Evolutionary conservation across 768 basidiomycete species (phyloP), one percentile per base, ranked within the genome.

Genomic region (Termitomyces heimii): DNA sequence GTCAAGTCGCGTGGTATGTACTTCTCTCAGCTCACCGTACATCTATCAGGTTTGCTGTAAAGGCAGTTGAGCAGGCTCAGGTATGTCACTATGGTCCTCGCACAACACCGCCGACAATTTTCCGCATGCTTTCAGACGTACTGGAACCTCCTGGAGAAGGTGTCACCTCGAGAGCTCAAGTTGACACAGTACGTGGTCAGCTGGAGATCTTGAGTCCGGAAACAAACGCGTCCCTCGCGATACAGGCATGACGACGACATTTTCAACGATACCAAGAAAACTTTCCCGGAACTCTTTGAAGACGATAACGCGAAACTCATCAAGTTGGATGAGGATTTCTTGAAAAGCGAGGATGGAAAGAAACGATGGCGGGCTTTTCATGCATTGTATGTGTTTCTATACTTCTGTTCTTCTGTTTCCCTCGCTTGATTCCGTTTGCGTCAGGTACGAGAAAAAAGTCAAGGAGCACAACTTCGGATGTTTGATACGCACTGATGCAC

Each of bases 381-480:
- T 70, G 80, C 81, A 59, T 69, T 77, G 86, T 93, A 65, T 59
- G 73, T 61, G 57, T 53, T 44, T 24, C 6, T 6, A 28, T 5
- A 16, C 20, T 13, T 28, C 54, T 29, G 1, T 49, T 31, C 29
- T 3, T 31, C 29, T 5, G 16, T 53, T 9, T 9, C 20, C 22
- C 45, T 45, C 18, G 42, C 56, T 22, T 58, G 42, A 50, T 22
- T 20, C 47, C 6, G 18, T 20, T 45, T 18, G 29, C 12, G 18
- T 46, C 61, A 92, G 92, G 57, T 97, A 95, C 74, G 89, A 96
- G 74, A 86, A 89, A 57, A 90, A 88, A 66, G 77, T 98, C 54
- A 88, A 89, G 66, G 94, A 98, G 63, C 92, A 89, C 74, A 98
- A 98, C 79, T 98, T 98, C 73, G 97, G 97, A 20, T 98, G 92